phyloP scores from a whole-genome alignment of 1,139 yeast species.

The Starmera stellimalicola region DNA sequence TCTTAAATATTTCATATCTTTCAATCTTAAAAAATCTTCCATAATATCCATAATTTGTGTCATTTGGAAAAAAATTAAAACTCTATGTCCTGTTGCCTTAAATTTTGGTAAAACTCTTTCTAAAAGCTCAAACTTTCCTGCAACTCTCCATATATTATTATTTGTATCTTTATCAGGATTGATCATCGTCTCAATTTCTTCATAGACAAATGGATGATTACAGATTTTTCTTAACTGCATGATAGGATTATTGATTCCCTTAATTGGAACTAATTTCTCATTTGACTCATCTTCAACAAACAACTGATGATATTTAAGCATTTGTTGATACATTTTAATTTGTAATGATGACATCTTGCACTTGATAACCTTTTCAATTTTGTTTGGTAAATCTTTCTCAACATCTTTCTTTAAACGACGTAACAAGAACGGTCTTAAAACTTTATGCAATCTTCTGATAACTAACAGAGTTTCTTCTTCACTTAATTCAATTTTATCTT shows the following conservation, averaged over 20 bases:
- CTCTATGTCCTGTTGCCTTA: constrained; percentile 68
- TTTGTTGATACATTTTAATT: constrained; percentile 65
- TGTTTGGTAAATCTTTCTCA: constrained; percentile 91
- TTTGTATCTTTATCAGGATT: constrained; percentile 68
- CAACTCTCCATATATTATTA: constrained; percentile 64
- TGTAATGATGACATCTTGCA: constrained; percentile 92
- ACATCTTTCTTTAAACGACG: constrained; percentile 96
- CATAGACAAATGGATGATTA: constrained; percentile 96
- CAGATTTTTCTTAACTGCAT: constrained; percentile 96
- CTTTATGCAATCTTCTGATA: constrained; percentile 92
- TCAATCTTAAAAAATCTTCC: constrained; percentile 69
- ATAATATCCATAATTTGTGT: constrained; percentile 83
- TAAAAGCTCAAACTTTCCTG: constrained; percentile 72
- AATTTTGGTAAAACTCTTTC: constrained; percentile 70
- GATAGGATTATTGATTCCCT: constrained; percentile 82
- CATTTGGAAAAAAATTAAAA: constrained; percentile 79
- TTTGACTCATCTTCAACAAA: constrained; percentile 45
- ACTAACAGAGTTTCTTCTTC: constrained; percentile 94
- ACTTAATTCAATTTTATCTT: constrained; percentile 66
- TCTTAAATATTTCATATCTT: constrained; percentile 61
- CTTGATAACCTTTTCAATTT: constrained; percentile 89
- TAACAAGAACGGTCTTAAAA: constrained; percentile 84
- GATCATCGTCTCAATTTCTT: constrained; percentile 81
- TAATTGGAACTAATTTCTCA: constrained; percentile 47
- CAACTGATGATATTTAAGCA: constrained; percentile 61